Base-by-base conservation (phyloP, 2,329 filamentous ascomycete genomes). In the Cladosporium sphaerospermum region DNA sequence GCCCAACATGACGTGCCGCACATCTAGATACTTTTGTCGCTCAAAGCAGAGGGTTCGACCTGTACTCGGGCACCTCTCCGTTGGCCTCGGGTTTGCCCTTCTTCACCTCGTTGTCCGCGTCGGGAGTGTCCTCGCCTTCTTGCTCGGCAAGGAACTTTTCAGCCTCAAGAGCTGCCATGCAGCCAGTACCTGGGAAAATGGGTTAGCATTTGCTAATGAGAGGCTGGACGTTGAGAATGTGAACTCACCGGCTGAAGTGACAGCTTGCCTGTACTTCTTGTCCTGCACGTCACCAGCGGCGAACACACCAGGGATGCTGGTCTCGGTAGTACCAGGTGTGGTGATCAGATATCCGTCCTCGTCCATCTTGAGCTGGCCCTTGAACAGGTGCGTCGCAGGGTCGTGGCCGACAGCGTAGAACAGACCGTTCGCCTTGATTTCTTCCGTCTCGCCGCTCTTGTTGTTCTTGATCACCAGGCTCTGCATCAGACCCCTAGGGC, bases 381-480 rank as follows among this genome's bases (percentile, higher is more conserved):
- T 95, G 73, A 99, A 86, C 39, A 99, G 78, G n/a, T 73, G 67
- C 0, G 89, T 97, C 45, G 93, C 95, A 10, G 93, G 93, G 69
- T 96, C 92, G 74, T 99, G 93, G 19, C 93, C 93, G 50, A 99
- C 86, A 65, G 95, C 93, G 72, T 99, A 99, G 75, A 99, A 99
- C 19, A 99, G 79, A 28, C 93, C 93, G 71, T 87, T 95, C 47
- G 92, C 92, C 62, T 89, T 84, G 45, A 96, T 76, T n/a, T 85
- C 85, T 78, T 95, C 87, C 70, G 87, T 81, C 69, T 84, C 74
- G 57, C 89, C 89, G 18, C 84, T 88, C 64, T 78, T 74, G 55
- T 83, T 83, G 74, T 97, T 82, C 79, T 88, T 88, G 69, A 99
- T 79, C 51, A 87, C 82, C 61, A 99, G 75, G 67, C 90, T 85